Base-by-base conservation (phyloP, 306 rosid species). In the Pueraria montana region DNA sequence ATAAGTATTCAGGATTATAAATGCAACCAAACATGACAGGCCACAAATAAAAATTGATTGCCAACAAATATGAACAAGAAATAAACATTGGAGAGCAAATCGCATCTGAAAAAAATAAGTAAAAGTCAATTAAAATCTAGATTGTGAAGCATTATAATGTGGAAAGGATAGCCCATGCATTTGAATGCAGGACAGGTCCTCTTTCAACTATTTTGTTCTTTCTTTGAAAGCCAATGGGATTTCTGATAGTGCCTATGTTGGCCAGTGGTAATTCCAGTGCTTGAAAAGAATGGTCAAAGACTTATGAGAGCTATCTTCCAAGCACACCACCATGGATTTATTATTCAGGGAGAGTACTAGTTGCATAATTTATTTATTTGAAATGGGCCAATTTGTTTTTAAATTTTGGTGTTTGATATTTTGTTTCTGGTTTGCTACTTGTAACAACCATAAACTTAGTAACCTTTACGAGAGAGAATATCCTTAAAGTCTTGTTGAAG, bases 41-140 rank as follows among this genome's bases (percentile, higher is more conserved):
- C 46, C 58, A 56, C 27, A 24, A 48, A 48, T 61, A 20, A 40
- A 38, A 83, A 40, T 23, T 53, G 56, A 21, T 70, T 34, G 49
- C 30, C 50, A 56, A 85, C 43, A 16, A 18, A 20, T 62, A 59
- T 63, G 55, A 61, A 76, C 61, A n/a, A 53, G 23, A 72, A 61
- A 34, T 18, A 34, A 67, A 58, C 45, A n/a, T 27, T 48, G 6
- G 46, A 49, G 11, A 65, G 66, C 17, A 65, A n/a, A 64, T 45
- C 49, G 55, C 21, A 73, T 27, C 16, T 3, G 9, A 17, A 63
- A 72, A 20, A 18, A 43, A 78, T 17, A 73, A 48, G 24, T 2
- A 38, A 38, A 13, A 59, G 64, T 30, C 48, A 38, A 38, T 38
- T 38, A 38, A 10, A 38, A 38, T 52, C 50, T 56, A 45, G 14